Evolutionary conservation across 306 rosid species (phyloP).

Genomic region (Luffa aegyptiaca): DNA sequence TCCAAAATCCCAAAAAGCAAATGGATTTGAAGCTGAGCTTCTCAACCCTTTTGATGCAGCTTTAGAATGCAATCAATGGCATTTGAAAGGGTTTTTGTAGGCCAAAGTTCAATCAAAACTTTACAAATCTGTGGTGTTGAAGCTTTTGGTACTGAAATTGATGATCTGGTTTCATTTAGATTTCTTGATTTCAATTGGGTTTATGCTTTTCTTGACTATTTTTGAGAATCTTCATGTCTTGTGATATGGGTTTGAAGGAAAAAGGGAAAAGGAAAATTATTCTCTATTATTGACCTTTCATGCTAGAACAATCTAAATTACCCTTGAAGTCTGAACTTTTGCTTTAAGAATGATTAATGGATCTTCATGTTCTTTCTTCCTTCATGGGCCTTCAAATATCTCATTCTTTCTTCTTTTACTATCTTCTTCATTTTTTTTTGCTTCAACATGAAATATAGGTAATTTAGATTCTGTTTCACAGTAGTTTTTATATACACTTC

Average conservation of each 20-base stretch:
- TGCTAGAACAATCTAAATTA: not conserved
- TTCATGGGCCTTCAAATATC: not conserved
- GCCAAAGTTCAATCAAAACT: constrained; percentile 24
- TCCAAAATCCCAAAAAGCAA: not conserved
- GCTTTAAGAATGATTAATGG: not conserved
- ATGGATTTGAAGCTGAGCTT: not conserved
- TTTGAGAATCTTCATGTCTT: constrained; percentile 64
- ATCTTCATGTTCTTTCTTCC: not conserved
- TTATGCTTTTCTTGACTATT: constrained; percentile 67
- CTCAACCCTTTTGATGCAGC: not conserved
- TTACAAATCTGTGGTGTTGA: constrained; percentile 43
- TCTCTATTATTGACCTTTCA: constrained; percentile 5
- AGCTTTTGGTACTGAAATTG: constrained; percentile 59
- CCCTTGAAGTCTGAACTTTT: not conserved
- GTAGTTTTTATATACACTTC: not conserved
- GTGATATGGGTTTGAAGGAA: constrained; percentile 24
- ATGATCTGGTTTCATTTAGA: constrained; percentile 19
- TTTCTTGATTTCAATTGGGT: constrained; percentile 53
- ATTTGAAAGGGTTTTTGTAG: constrained; percentile 49
- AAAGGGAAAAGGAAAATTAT: not conserved
- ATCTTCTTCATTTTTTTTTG: not conserved
- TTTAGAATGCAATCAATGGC: constrained; percentile 7
- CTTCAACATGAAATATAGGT: not conserved
- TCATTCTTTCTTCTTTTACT: not conserved
- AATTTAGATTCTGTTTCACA: not conserved